Evolutionary conservation across 2,329 filamentous ascomycete species (phyloP), one percentile per base, ranked within the genome.

Genomic region (Shiraia bambusicola): DNA sequence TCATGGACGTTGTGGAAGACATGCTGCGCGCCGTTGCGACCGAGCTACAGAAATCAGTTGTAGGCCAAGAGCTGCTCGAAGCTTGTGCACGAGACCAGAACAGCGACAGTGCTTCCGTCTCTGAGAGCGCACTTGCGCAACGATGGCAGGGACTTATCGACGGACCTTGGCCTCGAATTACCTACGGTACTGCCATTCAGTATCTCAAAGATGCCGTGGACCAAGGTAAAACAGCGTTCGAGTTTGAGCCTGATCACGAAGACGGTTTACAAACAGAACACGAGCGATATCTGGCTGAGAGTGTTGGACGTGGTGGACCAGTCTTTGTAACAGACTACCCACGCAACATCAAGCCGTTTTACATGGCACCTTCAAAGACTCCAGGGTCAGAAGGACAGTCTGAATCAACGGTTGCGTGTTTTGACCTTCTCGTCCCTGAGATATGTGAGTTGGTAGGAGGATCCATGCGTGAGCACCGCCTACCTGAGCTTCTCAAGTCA

Each of bases 241-340:
- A 81, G 35, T 80, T 86, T 63, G 70, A 74, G 33, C 88, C 89
- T 3, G 72, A 73, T 2, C 93, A 89, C 83, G 80, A 83, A 25
- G 73, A 76, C 19, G 87, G 87, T 14, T 77, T 98, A 22, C 88
- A 93, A 59, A 86, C 91, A 2, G 92, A 97, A 67, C 93, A 98
- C 71, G 93, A 98, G 71, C 88, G 83, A 63, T 95, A 84, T 65
- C 78, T 98, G 39, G 90, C 93, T 34, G 76, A 81, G 38, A 73
- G 73, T 17, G 62, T 92, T 31, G 83, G 83, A 52, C 72, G 79
- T 34, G 76, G 77, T 13, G 70, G 72, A 2, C 93, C 93, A 6
- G 77, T 97, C 31, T 97, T 97, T 65, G 83, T 98, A 51, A 97
- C 91, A 11, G 79, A 96, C 66, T 98, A 96, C 64, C 93, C 93